phyloP scores from a whole-genome alignment of 2,329 filamentous ascomycete genomes.

The Claviceps pusilla region DNA sequence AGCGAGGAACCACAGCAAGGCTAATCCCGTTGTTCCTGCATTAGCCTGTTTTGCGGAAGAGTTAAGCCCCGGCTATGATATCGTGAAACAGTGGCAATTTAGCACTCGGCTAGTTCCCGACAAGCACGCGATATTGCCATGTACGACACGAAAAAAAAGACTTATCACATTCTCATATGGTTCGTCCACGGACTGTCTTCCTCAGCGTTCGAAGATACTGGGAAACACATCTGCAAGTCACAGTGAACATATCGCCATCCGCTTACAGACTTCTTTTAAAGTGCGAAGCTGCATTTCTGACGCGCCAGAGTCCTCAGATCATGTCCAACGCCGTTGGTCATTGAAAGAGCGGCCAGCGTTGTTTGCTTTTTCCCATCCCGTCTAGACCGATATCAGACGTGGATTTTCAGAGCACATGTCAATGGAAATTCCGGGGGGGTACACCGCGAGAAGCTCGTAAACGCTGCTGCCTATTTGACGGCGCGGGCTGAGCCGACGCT shows the following conservation, averaged over 20 bases:
- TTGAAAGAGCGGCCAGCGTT: too few relatives aligned
- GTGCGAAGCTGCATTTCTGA: too few relatives aligned
- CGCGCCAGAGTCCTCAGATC: not conserved
- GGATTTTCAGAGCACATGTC: too few relatives aligned
- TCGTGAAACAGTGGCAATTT: slow-evolving; percentile 16
- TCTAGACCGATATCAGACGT: too few relatives aligned
- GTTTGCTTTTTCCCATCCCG: too few relatives aligned
- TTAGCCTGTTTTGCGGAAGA: slow-evolving; percentile 11
- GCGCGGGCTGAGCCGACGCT: too few relatives aligned
- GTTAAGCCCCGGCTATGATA: slow-evolving; percentile 6
- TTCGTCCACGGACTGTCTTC: not conserved
- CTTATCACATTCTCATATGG: not conserved
- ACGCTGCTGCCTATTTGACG: too few relatives aligned
- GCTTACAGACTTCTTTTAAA: not conserved
- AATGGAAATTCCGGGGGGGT: too few relatives aligned
- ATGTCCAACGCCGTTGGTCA: not conserved
- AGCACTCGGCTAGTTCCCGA: slow-evolving; percentile 9
- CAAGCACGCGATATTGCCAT: slow-evolving; percentile 1
- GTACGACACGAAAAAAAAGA: not conserved
- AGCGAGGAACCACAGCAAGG: slow-evolving; percentile 6
- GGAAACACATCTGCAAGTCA: not conserved
- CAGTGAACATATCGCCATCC: not conserved
- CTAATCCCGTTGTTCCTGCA: slow-evolving; percentile 16
- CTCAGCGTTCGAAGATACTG: not conserved
- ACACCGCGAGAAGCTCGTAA: too few relatives aligned